Base-by-base conservation (phyloP, 225 moss, liverwort and hornwort species). In the Pseudisothecium myosuroides region DNA sequence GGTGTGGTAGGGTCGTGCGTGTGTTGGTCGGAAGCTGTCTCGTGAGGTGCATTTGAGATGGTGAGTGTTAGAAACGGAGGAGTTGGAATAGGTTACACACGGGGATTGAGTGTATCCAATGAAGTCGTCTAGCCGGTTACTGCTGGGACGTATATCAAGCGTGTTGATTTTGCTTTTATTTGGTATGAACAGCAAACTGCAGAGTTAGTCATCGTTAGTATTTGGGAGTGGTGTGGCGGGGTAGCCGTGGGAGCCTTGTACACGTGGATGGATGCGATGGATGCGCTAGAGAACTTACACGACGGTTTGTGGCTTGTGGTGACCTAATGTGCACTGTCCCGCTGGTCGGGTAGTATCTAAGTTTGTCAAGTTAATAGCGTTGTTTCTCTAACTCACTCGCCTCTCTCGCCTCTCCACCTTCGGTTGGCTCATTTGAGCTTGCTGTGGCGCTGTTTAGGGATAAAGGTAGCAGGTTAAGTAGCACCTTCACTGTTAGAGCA, bases 271-370 rank as follows among this genome's bases (percentile, higher is more conserved):
- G 86, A 29, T 82, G 81, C 56, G 72, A 41, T 88, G 88, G 37
- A 64, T 92, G 88, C 34, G 76, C 55, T 81, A 81, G 92, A 37
- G 89, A 76, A 67, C n/a, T 90, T 26, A 68, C 24, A 26, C 37
- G 69, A 31, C n/a, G 76, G 85, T 68, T 76, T 55, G 76, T 85
- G 89, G 37, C 39, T 69, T 90, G 39, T 77, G 67, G 83, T 90
- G 87, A 88, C 92, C 92, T 90, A 92, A 92, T 92, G 86, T 79
- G 86, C 59, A 43, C 41, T 92, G 14, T 50, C 24, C 22, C 37
- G 81, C 59, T 86, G 71, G 69, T 49, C 14, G 49, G 34, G 45
- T 55, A 82, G 81, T 85, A 65, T 85, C 21, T 76, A 56, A 43
- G 85, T 81, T 74, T 76, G 76, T 68, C 17, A 61, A 58, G 81